phyloP scores from a whole-genome alignment of 1,139 yeast species.

The Maudiozyma humilis region DNA sequence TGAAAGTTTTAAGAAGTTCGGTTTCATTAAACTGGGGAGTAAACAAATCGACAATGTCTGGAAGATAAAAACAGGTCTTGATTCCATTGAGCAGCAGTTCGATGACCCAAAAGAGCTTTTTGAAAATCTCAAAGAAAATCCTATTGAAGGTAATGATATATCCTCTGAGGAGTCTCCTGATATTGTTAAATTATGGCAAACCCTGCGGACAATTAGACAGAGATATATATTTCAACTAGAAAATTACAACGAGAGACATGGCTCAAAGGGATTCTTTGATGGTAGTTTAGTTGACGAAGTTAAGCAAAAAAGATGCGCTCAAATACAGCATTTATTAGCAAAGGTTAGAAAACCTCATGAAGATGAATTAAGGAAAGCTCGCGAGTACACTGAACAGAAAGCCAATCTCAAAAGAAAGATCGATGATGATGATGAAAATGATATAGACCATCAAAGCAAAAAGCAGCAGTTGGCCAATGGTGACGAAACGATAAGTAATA shows the following conservation, averaged over 20 bases:
- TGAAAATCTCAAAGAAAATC: conserved; percentile 10
- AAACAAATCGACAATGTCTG: conserved; percentile 27
- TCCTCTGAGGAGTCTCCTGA: conserved; percentile 9
- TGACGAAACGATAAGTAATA: background rate
- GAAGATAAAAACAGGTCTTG: conserved; percentile 27
- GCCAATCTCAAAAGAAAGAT: conserved; percentile 13
- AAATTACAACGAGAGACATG: conserved; percentile 23
- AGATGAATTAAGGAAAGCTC: conserved; percentile 17
- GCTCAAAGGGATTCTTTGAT: conserved; percentile 24
- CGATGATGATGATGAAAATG: conserved; percentile 4
- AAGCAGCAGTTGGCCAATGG: background rate
- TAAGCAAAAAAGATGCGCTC: conserved; percentile 6
- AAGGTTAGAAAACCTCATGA: conserved; percentile 14
- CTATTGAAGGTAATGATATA: conserved; percentile 1
- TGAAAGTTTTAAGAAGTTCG: conserved; percentile 26
- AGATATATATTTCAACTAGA: conserved; percentile 23
- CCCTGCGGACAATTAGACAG: conserved; percentile 23
- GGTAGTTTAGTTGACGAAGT: conserved; percentile 8
- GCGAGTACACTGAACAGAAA: conserved; percentile 15
- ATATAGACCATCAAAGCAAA: background rate
- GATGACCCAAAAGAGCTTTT: conserved; percentile 16
- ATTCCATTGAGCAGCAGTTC: conserved; percentile 11
- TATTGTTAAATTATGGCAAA: conserved; percentile 28
- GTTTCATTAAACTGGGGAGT: conserved; percentile 28
- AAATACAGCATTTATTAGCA: conserved; percentile 6